Conservation (phyloP, 2,329 filamentous ascomycete genomes). For the Alternaria longipes region DNA sequence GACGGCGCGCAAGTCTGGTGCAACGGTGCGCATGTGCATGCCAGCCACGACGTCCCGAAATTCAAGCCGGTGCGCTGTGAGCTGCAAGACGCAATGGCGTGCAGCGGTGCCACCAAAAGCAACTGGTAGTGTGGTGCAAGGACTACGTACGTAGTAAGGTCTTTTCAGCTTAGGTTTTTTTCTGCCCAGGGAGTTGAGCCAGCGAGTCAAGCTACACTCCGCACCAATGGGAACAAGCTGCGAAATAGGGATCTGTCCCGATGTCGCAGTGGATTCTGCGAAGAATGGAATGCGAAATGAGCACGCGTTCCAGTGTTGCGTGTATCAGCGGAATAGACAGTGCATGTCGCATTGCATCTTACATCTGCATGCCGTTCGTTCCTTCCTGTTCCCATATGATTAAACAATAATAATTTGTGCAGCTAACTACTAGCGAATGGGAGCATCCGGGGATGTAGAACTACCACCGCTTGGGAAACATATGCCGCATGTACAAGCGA, state of each 20-base stretch:
- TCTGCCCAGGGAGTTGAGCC: not conserved
- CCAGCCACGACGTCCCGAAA: conserved; percentile 1
- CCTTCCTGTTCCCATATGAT: not conserved
- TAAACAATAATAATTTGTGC: conserved; percentile 1
- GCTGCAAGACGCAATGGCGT: conserved; percentile 11
- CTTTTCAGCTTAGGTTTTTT: not conserved
- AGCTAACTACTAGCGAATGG: not conserved
- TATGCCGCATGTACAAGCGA: conserved; percentile 1
- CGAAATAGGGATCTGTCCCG: not conserved
- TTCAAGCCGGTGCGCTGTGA: conserved; percentile 2
- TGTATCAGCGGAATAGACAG: not conserved
- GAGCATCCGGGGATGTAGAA: conserved; percentile 5
- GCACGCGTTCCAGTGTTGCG: not conserved
- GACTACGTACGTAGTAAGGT: not conserved
- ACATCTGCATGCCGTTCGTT: not conserved
- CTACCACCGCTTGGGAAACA: conserved; percentile 1
- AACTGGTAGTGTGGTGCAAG: conserved; percentile 1
- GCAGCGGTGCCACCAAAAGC: conserved; percentile 6
- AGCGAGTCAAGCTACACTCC: not conserved
- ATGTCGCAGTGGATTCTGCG: not conserved
- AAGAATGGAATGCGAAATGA: not conserved
- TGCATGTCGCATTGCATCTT: not conserved
- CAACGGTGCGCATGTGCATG: conserved; percentile 3
- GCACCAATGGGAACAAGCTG: not conserved
- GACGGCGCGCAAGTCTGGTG: conserved; percentile 1